phyloP scores from a whole-genome alignment of 2,329 filamentous ascomycete species.

The Diaporthe ilicicola region DNA sequence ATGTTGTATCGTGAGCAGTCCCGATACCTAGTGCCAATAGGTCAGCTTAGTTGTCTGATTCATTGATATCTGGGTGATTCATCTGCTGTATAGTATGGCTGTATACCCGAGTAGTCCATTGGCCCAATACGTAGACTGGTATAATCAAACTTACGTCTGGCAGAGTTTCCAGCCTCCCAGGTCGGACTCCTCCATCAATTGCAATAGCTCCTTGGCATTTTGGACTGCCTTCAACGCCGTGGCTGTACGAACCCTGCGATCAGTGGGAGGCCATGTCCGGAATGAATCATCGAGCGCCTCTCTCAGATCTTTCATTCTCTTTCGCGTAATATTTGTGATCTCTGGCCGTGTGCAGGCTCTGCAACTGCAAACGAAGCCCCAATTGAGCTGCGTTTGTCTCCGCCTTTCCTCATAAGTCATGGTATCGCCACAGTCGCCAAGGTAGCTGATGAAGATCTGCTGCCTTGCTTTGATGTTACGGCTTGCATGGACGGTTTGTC shows the following conservation, averaged over 20 bases:
- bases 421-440: conserved; percentile 5
- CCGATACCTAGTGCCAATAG: neutral
- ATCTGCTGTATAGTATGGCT: neutral
- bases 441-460: conserved; percentile 40
- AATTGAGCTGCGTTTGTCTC: neutral
- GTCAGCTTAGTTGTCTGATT: neutral
- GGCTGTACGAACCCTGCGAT: neutral
- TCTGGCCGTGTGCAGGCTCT: neutral
- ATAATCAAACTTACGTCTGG: neutral
- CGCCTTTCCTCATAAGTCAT: neutral
- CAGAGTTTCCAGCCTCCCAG: neutral
- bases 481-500: conserved; percentile 38
- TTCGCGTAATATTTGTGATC: neutral
- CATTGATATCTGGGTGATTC: neutral
- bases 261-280: too few species aligned
- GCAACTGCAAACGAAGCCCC: conserved; percentile 8
- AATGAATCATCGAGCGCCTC: neutral
- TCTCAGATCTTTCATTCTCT: neutral
- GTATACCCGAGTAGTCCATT: neutral
- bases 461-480: conserved; percentile 38
- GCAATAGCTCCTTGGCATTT: neutral
- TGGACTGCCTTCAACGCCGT: neutral
- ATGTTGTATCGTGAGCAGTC: neutral
- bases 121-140: neutral
- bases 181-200: neutral